These are phyloP conservation scores for Penicilliopsis zonata DNA, from an alignment of 495 filamentous ascomycete genomes.

Conservation along the genomic window DNA sequence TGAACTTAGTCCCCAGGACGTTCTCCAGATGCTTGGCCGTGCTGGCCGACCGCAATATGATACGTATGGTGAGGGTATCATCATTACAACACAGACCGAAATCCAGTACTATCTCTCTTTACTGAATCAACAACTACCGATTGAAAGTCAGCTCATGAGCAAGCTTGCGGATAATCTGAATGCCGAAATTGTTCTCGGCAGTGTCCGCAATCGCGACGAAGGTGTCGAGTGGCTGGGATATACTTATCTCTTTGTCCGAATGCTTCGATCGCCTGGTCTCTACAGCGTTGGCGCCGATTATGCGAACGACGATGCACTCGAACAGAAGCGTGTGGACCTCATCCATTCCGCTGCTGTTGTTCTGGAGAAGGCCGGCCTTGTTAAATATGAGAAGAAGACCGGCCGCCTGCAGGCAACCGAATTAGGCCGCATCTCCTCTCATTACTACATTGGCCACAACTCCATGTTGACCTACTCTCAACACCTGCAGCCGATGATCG, in stretches of 20 bases:
- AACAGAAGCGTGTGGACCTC: slow-evolving; percentile 93
- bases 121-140: slow-evolving; percentile 93
- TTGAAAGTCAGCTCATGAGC: slow-evolving; percentile 91
- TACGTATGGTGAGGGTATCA: slow-evolving; percentile 95
- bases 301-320: slow-evolving; percentile 78
- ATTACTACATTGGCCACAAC: slow-evolving; percentile 95
- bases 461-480: slow-evolving; percentile 97
- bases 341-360: slow-evolving; percentile 87
- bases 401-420: slow-evolving; percentile 86
- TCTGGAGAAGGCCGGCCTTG: slow-evolving; percentile 73
- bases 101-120: slow-evolving; percentile 95
- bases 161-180: slow-evolving; percentile 95
- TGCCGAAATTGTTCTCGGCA: slow-evolving; percentile 91
- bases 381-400: slow-evolving; percentile 92
- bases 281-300: slow-evolving; percentile 96
- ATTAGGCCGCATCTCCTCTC: slow-evolving; percentile 86
- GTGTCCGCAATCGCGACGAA: slow-evolving; percentile 85
- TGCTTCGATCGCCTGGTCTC: slow-evolving; percentile 89
- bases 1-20: slow-evolving; percentile 92
- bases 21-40: slow-evolving; percentile 96
- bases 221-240: slow-evolving; percentile 98
- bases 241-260: slow-evolving; percentile 94
- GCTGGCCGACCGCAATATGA: slow-evolving; percentile 95
- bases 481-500: slow-evolving; percentile 85
- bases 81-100: slow-evolving; percentile 90